A percentile compares a stretch with the other conserved stretches of the same genome.
Evolutionary conservation across 1,284 basidiomycete genomes (phyloP).

Genomic region (Cutaneotrichosporon sp.): DNA sequence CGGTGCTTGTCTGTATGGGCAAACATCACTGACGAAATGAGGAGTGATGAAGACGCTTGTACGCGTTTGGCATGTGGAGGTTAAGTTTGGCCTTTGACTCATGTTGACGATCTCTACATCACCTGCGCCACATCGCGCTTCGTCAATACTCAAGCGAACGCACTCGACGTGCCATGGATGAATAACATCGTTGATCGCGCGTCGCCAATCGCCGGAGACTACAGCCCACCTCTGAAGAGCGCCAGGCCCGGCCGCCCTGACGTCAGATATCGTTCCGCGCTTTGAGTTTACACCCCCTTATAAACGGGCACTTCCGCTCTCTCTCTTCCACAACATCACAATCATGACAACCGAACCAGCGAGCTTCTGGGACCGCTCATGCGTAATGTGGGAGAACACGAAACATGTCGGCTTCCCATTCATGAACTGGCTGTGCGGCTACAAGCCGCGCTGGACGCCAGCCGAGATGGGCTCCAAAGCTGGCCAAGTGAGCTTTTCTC

Average conservation of each 20-base stretch:
- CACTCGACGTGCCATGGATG: too few relatives aligned
- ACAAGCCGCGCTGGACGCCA: slow-evolving; percentile 52
- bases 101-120: too few relatives aligned
- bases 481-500: slow-evolving; percentile 51
- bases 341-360: background rate
- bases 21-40: background rate
- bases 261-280: too few relatives aligned
- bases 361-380: background rate
- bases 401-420: background rate
- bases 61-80: background rate
- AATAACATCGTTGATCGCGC: too few relatives aligned
- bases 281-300: too few relatives aligned
- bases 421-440: background rate
- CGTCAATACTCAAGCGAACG: too few relatives aligned
- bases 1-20: background rate
- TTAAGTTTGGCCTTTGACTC: background rate
- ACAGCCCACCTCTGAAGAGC: too few relatives aligned
- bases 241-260: too few relatives aligned
- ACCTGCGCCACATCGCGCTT: too few relatives aligned
- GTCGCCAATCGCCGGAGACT: too few relatives aligned
- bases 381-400: background rate
- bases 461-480: slow-evolving; percentile 60
- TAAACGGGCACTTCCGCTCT: too few relatives aligned
- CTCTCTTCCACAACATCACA: too few relatives aligned
- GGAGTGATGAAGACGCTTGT: background rate